Base-by-base conservation (phyloP, 345 rosid species). In the Euphorbia peplus region DNA sequence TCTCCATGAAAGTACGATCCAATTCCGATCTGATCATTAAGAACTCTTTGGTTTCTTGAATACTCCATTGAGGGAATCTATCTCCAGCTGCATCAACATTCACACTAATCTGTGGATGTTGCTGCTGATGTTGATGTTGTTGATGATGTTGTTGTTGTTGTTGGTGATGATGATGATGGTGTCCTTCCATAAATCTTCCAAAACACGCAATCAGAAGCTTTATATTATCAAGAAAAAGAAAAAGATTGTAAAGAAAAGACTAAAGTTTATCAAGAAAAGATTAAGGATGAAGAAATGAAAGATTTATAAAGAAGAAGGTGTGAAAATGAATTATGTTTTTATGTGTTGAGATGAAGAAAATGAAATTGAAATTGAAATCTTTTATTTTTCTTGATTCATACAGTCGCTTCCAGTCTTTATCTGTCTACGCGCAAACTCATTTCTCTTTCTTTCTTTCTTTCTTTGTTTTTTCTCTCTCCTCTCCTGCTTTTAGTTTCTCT, bases 41-140 rank as follows among this genome's bases (percentile, higher is more conserved):
- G 62, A 95, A 87, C 80, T 95, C 96, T 75, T 81, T 95, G 0
- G 97, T 91, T 77, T 95, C 99, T 51, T 88, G 93, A 48, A 80
- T 16, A 72, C 90, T 90, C 99, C 99, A 95, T 83, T 95, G 99
- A 18, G 99, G 99, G 76, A 89, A 91, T 84, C 97, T 86, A 60
- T 95, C 99, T n/a, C 81, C 99, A 15, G 82, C n/a, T n/a, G n/a
- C 32, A 5, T 83, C 82, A 51, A 68, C 83, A 70, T 76, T 81
- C 35, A 76, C 83, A 52, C 83, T 77, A 50, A 62, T 73, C 39
- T 80, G 83, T 6, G 76, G 87, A 18, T 73, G 76, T 18, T 76
- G 92, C 21, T 61, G 81, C 6, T 46, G 73, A 37, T 71, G 63
- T 6, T 71, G 63, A 0, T 62, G 73, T 12, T 60, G 74, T 5